Percentiles rank a stretch among this genome's conserved stretches.
phyloP scores from a whole-genome alignment of 192 early-diverging fungal species.

The Geranomyces michiganensis region DNA sequence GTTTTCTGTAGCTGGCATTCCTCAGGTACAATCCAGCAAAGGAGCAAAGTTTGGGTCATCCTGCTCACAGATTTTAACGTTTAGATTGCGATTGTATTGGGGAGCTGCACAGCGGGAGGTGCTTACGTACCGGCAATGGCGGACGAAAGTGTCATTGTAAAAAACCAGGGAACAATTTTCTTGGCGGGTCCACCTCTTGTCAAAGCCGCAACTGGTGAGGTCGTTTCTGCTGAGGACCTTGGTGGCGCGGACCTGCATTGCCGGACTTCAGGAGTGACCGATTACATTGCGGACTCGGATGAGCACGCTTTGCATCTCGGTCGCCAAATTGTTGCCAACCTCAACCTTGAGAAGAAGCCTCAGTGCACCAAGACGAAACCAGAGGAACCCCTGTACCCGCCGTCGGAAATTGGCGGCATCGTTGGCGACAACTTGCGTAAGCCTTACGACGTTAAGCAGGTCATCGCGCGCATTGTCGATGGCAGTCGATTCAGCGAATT shows the following conservation, averaged over 20 bases:
- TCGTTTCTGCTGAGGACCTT: slow-evolving; percentile 88
- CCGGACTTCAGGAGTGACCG: slow-evolving; percentile 91
- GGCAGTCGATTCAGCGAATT: slow-evolving; percentile 90
- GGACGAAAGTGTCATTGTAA: slow-evolving; percentile 95
- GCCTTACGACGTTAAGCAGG: slow-evolving; percentile 86
- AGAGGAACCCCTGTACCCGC: slow-evolving; percentile 80
- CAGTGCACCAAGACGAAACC: slow-evolving; percentile 44
- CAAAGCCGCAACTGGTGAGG: slow-evolving; percentile 94
- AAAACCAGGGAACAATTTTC: slow-evolving; percentile 95
- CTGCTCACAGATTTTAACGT: too few species aligned
- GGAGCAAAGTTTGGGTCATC: too few species aligned
- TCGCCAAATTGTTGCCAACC: slow-evolving; percentile 79
- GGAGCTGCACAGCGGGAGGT: slow-evolving; percentile 91
- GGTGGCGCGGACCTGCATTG: slow-evolving; percentile 96
- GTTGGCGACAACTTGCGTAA: slow-evolving; percentile 90
- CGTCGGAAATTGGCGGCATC: slow-evolving; percentile 88
- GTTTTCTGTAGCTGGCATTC: slow-evolving; percentile 66
- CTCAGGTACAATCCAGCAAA: slow-evolving; percentile 68
- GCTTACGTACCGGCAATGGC: slow-evolving; percentile 99
- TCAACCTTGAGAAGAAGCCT: slow-evolving; percentile 77
- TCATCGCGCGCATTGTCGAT: slow-evolving; percentile 94
- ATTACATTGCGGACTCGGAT: slow-evolving; percentile 87
- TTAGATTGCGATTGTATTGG: slow-evolving; percentile 89
- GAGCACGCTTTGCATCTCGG: slow-evolving; percentile 85
- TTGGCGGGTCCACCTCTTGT: slow-evolving; percentile 95